A percentile compares a stretch with the other conserved stretches of the same genome.
Conservation (phyloP, 164 flowering plant genomes). For the Umbilicus rupestris region DNA sequence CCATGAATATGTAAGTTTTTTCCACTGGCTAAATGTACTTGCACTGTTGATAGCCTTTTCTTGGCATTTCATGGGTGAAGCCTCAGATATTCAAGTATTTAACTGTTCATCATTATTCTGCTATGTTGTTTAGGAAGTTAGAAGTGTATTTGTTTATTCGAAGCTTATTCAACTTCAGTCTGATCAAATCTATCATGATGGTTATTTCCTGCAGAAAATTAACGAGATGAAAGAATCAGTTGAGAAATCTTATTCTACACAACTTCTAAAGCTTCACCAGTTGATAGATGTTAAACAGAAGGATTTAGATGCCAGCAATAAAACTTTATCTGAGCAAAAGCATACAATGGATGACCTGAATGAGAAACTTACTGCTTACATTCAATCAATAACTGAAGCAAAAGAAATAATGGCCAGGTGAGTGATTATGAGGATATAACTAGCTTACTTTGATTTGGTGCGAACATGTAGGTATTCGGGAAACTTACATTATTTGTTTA, state of each 20-base stretch:
- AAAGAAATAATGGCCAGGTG: slow-evolving; percentile 73
- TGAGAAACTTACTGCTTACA: slow-evolving; percentile 59
- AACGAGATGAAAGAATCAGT: slow-evolving; percentile 58
- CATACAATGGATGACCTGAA: slow-evolving; percentile 66
- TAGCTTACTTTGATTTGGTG: neutral
- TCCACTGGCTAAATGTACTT: neutral
- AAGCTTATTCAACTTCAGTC: neutral
- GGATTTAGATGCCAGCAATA: slow-evolving; percentile 43
- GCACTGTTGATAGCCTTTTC: neutral
- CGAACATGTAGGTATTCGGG: neutral
- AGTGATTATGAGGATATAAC: neutral
- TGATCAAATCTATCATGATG: neutral
- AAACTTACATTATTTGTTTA: slow-evolving; percentile 6
- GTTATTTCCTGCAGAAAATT: slow-evolving; percentile 44
- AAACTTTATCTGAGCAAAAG: slow-evolving; percentile 55
- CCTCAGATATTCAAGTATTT: neutral
- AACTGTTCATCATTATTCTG: neutral
- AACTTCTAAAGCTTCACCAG: slow-evolving; percentile 40
- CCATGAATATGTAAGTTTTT: slow-evolving; percentile 60
- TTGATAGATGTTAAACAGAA: slow-evolving; percentile 50
- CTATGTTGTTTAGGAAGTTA: neutral
- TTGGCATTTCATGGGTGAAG: neutral
- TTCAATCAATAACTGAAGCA: slow-evolving; percentile 73
- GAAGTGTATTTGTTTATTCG: neutral
- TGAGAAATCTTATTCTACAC: slow-evolving; percentile 38